Percentiles rank a stretch among this genome's conserved stretches.
Conservation (phyloP, 345 rosid species). For the Salix exigua region DNA sequence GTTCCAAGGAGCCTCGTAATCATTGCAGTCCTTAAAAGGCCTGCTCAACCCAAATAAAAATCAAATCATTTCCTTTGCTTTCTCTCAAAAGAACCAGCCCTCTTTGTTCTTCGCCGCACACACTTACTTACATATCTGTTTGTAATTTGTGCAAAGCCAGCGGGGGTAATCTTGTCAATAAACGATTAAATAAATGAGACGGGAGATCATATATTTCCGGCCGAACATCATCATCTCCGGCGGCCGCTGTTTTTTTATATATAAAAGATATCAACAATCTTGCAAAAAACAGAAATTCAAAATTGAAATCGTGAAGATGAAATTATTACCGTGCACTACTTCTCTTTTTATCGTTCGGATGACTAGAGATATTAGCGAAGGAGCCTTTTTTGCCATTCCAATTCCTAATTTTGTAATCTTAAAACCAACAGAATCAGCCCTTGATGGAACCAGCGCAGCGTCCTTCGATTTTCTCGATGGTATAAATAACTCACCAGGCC, state of each 20-base stretch:
- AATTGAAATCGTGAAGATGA: neutral
- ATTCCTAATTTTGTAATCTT: neutral
- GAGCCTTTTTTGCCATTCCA: conserved; percentile 39
- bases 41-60: conserved; percentile 34
- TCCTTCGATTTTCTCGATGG: too few relatives aligned
- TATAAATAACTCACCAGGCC: too few relatives aligned
- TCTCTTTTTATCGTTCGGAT: conserved; percentile 39
- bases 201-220: conserved; percentile 60
- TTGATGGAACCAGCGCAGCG: too few relatives aligned
- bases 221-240: conserved; percentile 43
- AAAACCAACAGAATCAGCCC: too few relatives aligned
- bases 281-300: neutral
- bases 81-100: neutral
- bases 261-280: neutral
- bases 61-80: neutral
- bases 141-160: conserved; percentile 62
- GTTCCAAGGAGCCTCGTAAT: conserved; percentile 33
- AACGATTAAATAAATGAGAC: conserved; percentile 42
- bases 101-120: too few relatives aligned
- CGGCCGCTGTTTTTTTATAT: neutral
- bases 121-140: conserved; percentile 44
- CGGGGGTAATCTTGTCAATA: conserved; percentile 57
- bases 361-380: conserved; percentile 54
- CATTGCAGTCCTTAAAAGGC: conserved; percentile 48
- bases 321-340: conserved; percentile 45